phyloP scores from a whole-genome alignment of 2,329 filamentous ascomycete genomes.

The Xylariaceae sp. region DNA sequence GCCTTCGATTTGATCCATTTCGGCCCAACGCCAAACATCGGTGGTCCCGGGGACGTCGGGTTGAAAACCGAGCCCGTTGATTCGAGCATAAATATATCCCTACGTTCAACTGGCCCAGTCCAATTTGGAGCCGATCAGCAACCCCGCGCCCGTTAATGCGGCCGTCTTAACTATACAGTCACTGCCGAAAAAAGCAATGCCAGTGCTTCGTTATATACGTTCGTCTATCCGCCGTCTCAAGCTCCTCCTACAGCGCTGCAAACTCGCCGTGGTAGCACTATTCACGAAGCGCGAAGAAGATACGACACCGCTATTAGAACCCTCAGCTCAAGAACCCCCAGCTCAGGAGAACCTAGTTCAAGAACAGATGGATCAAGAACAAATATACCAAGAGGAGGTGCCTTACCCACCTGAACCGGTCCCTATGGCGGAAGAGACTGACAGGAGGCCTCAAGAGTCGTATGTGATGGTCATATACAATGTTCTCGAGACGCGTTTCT shows the following conservation, averaged over 20 bases:
- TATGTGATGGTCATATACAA: not conserved
- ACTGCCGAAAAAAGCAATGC: conserved; percentile 5
- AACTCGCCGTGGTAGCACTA: conserved; percentile 8
- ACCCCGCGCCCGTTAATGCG: conserved; percentile 5
- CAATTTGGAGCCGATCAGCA: conserved; percentile 5
- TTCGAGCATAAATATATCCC: conserved; percentile 9
- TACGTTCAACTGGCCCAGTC: conserved; percentile 13
- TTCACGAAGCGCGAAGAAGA: not conserved
- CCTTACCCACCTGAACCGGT: not conserved
- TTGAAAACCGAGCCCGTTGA: conserved; percentile 5
- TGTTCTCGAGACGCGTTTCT: not conserved
- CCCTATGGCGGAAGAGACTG: conserved; percentile 9
- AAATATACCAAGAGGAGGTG: conserved; percentile 2
- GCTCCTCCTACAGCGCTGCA: conserved; percentile 9
- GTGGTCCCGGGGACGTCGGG: conserved; percentile 1
- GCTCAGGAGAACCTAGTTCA: too few relatives aligned
- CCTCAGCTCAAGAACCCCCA: too few relatives aligned
- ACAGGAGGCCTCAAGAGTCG: conserved; percentile 11
- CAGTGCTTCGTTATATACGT: conserved; percentile 8
- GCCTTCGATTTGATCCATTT: conserved; percentile 11
- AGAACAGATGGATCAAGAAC: too few relatives aligned
- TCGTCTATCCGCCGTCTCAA: conserved; percentile 7
- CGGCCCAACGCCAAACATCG: conserved; percentile 12
- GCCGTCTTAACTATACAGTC: not conserved
- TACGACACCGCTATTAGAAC: not conserved